Percentiles rank a stretch among this genome's conserved stretches.
These are phyloP conservation scores for Rhynchospora breviuscula DNA, from an alignment of 176 grass and related monocot species.

Conservation along the genomic window DNA sequence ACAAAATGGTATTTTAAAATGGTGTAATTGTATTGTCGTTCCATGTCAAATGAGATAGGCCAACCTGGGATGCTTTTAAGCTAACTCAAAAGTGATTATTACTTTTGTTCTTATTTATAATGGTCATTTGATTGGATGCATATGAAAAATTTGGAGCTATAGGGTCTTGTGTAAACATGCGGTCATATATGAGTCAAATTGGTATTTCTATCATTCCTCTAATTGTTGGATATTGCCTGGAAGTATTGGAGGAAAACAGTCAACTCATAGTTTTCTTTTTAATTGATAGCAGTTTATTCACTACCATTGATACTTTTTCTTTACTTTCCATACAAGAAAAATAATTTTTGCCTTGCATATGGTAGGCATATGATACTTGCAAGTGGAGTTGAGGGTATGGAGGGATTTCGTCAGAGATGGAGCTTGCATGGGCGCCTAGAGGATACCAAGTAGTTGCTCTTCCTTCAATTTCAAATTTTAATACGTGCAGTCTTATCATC, in stretches of 20 bases:
- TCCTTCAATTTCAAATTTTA: conserved; percentile 9
- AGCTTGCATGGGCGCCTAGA: conserved; percentile 65
- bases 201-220: not conserved
- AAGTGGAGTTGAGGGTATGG: conserved; percentile 68
- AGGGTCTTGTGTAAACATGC: not conserved
- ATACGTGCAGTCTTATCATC: not conserved
- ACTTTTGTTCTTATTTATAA: not conserved
- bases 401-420: conserved; percentile 82
- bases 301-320: not conserved
- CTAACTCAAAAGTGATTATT: not conserved
- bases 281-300: not conserved
- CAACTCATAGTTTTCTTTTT: not conserved
- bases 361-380: conserved; percentile 67
- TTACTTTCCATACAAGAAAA: conserved; percentile 12
- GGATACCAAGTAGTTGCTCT: conserved; percentile 52
- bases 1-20: not conserved
- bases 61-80: not conserved
- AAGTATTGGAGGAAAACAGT: not conserved
- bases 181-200: not conserved
- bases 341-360: conserved; percentile 9
- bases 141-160: not conserved
- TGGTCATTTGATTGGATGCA: not conserved
- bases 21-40: not conserved
- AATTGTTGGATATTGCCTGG: not conserved
- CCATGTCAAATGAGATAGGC: not conserved